Percentiles rank a stretch among this genome's conserved stretches.
These are phyloP conservation scores for Penicillium polonicum DNA, from an alignment of 2,329 filamentous ascomycete species.

Conservation along the genomic window DNA sequence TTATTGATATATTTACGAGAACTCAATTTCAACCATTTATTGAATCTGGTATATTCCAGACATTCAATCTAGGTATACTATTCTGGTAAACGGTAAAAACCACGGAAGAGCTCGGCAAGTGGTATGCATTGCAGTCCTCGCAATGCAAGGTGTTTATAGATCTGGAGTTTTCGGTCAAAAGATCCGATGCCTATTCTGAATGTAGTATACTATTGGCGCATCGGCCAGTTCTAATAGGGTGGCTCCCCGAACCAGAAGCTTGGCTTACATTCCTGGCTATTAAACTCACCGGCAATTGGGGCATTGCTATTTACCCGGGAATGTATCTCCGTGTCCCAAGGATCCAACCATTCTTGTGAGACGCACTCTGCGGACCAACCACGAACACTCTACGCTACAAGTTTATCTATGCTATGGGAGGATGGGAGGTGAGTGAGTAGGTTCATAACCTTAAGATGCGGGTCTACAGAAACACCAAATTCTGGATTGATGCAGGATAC, in stretches of 20 bases:
- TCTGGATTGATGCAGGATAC: background rate
- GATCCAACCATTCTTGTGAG: too few relatives aligned
- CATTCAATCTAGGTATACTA: background rate
- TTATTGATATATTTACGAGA: background rate
- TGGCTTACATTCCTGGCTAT: slow-evolving; percentile 16
- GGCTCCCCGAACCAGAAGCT: background rate
- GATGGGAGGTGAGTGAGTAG: background rate
- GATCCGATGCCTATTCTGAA: background rate
- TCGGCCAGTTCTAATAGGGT: background rate
- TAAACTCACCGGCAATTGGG: background rate
- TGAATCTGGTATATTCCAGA: background rate
- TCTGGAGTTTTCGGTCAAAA: slow-evolving; percentile 2
- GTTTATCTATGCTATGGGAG: background rate
- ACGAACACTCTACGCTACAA: too few relatives aligned
- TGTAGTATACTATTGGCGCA: background rate
- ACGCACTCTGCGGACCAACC: background rate
- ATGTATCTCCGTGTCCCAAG: background rate
- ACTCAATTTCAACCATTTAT: background rate
- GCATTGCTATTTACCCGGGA: background rate
- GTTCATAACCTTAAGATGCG: background rate
- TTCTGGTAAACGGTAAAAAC: background rate
- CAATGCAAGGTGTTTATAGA: slow-evolving; percentile 16
- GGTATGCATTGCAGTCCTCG: slow-evolving; percentile 13
- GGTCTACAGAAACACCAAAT: background rate
- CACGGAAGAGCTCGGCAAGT: background rate